Base-by-base conservation (phyloP, 1,284 basidiomycete species). In the Boletus sp. region DNA sequence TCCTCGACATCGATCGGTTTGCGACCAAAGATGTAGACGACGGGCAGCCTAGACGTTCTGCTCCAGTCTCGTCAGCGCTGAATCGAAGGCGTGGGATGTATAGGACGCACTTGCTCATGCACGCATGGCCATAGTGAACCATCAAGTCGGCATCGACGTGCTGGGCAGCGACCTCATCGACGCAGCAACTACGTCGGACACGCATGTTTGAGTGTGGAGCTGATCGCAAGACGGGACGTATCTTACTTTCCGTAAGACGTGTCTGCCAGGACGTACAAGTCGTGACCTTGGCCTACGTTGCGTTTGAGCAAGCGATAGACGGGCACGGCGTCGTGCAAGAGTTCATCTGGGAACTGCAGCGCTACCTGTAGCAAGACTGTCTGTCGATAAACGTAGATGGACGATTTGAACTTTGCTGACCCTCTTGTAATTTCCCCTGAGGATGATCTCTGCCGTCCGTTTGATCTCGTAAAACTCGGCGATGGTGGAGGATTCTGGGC, bases 101-200 rank as follows among this genome's bases (percentile, higher is more conserved):
- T n/a, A n/a, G 26, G 35, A 72, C 88, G 52, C 55, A 91, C 89
- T 82, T 79, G 65, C 86, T 94, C 72, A 99, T 79, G 68, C 96
- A 99, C 0, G 95, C 94, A 71, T 97, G 91, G 1, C 96, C 95
- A 61, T 96, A 98, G 65, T 99, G 95, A 5, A 99, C 85, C 51
- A 98, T 77, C 8, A 88, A 80, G 61, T 98, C 91, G 0, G 94
- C 93, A 54, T 94, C 84, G 35, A 95, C 85, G 65, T 99, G 96
- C 55, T 94, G 85, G 5, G 95, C 94, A 8, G 93, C 90, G 4
- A 99, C 88, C 60, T 98, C 91, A 64, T 99, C 96, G 4, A 96
- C 93, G 64, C 95, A 99, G 64, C 95, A 99, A 60, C 93, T 96
- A 41, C 20, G 33, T 36, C 12, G 13, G 13, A n/a, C 3, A 14